These are phyloP conservation scores for Grosmannia serpens DNA, from an alignment of 2,329 filamentous ascomycete genomes.

Conservation along the genomic window DNA sequence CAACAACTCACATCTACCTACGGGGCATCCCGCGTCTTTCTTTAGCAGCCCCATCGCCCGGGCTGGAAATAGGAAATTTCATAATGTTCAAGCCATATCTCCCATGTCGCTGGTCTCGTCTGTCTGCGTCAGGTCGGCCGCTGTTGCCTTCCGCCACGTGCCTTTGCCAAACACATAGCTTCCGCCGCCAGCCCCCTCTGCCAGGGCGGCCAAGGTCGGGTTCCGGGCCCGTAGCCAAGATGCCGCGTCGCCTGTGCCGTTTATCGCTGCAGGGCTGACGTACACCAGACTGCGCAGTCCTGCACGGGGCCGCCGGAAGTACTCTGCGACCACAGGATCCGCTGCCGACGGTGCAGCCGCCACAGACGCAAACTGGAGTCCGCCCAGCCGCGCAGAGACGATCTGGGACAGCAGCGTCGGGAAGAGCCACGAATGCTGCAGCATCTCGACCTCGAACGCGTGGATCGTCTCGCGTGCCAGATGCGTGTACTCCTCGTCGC, in stretches of 20 bases:
- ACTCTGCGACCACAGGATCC: constrained; percentile 10
- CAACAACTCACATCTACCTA: not conserved
- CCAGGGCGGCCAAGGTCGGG: constrained; percentile 9
- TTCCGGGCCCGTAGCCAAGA: constrained; percentile 15
- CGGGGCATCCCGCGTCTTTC: not conserved
- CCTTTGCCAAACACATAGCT: constrained; percentile 14
- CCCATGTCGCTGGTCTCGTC: not conserved
- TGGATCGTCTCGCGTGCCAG: constrained; percentile 64
- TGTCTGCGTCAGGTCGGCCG: constrained; percentile 9
- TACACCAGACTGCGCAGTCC: constrained; percentile 18
- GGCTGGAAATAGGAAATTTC: too few relatives aligned
- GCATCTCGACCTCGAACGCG: constrained; percentile 81
- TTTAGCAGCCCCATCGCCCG: too few relatives aligned
- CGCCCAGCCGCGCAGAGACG: constrained; percentile 62
- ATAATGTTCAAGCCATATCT: not conserved
- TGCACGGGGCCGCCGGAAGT: constrained; percentile 16
- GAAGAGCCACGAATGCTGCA: constrained; percentile 90
- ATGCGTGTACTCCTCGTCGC: constrained; percentile 34
- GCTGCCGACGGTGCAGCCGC: constrained; percentile 5
- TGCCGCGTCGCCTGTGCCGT: constrained; percentile 1
- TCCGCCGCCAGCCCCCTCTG: not conserved
- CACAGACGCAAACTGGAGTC: constrained; percentile 24
- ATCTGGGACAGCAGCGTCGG: constrained; percentile 67
- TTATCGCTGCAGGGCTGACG: not conserved
- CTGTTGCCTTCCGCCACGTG: constrained; percentile 11